These are phyloP conservation scores for Sphaerostilbella broomeana DNA, from an alignment of 2,329 filamentous ascomycete species.

Conservation along the genomic window DNA sequence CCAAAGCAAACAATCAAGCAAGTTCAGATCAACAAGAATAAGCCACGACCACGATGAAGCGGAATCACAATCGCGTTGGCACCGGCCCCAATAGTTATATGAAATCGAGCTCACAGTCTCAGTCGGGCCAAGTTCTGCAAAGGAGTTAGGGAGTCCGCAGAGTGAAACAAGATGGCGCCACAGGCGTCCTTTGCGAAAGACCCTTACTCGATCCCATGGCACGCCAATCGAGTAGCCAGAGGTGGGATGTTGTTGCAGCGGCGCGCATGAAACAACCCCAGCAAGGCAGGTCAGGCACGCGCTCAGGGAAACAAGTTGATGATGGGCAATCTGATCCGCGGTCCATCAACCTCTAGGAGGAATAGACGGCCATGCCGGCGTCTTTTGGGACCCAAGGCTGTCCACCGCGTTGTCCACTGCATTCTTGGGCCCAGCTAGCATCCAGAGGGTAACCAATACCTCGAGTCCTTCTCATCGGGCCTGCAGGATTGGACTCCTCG, in stretches of 20 bases:
- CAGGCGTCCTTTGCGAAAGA: constrained; percentile 10
- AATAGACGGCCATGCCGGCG: too few relatives aligned
- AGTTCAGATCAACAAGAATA: constrained; percentile 5
- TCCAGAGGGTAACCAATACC: not conserved
- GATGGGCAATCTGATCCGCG: not conserved
- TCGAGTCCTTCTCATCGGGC: too few relatives aligned
- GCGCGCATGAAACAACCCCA: constrained; percentile 10
- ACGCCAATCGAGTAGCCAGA: too few relatives aligned
- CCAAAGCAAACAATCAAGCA: constrained; percentile 8
- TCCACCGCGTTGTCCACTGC: too few relatives aligned
- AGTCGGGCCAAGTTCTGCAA: constrained; percentile 9
- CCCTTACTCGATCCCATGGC: too few relatives aligned
- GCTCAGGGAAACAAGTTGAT: not conserved
- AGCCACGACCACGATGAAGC: constrained; percentile 9
- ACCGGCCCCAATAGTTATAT: constrained; percentile 7
- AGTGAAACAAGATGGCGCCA: constrained; percentile 16
- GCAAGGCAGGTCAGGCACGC: constrained; percentile 11
- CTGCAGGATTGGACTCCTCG: too few relatives aligned
- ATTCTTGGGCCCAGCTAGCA: not conserved
- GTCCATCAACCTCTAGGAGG: too few relatives aligned
- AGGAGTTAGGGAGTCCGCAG: constrained; percentile 17
- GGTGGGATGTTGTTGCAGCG: too few relatives aligned
- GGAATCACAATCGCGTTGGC: constrained; percentile 8
- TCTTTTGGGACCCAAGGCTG: too few relatives aligned
- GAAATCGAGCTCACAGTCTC: constrained; percentile 10